These are phyloP conservation scores for Chrysoporthe puriensis DNA, from an alignment of 2,329 filamentous ascomycete genomes.

Conservation along the genomic window DNA sequence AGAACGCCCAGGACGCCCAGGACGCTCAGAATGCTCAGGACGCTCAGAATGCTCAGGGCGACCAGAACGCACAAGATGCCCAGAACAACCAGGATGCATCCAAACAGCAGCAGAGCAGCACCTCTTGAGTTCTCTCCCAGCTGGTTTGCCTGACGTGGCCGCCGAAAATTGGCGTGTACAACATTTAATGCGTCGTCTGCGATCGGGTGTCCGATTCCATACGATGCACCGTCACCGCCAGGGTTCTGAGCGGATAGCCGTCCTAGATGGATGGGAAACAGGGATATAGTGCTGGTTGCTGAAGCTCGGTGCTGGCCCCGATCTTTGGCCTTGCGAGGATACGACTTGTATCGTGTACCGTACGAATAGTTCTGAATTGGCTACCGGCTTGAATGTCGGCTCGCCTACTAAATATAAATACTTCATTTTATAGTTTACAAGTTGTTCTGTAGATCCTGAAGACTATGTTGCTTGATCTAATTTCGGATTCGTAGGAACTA, in stretches of 20 bases:
- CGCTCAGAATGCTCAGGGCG: background rate
- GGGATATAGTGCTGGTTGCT: background rate
- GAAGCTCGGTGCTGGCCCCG: conserved; percentile 4
- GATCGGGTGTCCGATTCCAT: background rate
- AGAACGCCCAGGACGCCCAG: background rate
- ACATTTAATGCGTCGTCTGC: no score
- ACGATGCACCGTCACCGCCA: background rate
- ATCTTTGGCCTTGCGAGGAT: background rate
- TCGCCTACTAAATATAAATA: no score
- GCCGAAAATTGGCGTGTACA: no score
- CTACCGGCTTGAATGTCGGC: background rate
- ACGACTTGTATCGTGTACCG: background rate
- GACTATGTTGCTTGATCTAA: no score
- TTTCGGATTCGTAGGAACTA: no score
- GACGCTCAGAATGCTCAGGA: background rate
- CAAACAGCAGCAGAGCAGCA: background rate
- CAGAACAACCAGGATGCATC: background rate
- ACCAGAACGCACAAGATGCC: background rate
- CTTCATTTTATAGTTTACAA: no score
- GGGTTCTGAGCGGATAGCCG: no score
- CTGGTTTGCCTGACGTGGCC: no score
- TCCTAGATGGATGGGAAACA: background rate
- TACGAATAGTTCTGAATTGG: no score
- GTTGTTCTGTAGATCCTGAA: no score
- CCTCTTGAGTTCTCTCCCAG: no score